Conservation (phyloP, 2,329 filamentous ascomycete genomes). For the Exophiala lecanii-corni region DNA sequence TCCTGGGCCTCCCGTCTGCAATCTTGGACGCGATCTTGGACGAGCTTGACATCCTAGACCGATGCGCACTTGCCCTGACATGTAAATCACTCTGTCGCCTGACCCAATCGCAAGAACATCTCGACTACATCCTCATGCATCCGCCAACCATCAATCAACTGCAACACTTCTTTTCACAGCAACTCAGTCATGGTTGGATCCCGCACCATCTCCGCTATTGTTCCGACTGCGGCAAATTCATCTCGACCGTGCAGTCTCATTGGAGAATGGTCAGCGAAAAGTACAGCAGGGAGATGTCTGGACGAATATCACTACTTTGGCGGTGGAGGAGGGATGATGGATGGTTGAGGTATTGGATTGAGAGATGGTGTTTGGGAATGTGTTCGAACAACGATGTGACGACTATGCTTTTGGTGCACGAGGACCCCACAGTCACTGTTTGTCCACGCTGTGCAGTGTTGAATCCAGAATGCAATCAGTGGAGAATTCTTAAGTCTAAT, state of each 20-base stretch:
- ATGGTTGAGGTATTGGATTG: constrained; percentile 9
- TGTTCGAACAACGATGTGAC: background rate
- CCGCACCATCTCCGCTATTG: constrained; percentile 3
- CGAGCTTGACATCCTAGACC: constrained; percentile 5
- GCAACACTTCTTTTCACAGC: constrained; percentile 5
- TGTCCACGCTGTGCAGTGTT: constrained; percentile 5
- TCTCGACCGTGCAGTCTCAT: background rate
- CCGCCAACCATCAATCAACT: constrained; percentile 1
- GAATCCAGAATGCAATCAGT: constrained; percentile 5
- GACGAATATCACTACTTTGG: constrained; percentile 2
- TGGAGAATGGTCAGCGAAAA: constrained; percentile 6
- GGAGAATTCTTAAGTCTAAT: constrained; percentile 2
- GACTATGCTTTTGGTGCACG: background rate
- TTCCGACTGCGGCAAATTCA: constrained; percentile 5
- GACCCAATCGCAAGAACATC: constrained; percentile 4
- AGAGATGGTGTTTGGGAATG: constrained; percentile 1
- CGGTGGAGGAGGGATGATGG: constrained; percentile 4
- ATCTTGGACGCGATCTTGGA: constrained; percentile 6
- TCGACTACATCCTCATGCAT: constrained; percentile 4
- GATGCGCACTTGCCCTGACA: constrained; percentile 1
- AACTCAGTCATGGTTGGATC: constrained; percentile 6
- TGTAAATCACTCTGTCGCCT: constrained; percentile 1
- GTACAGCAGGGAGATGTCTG: constrained; percentile 3
- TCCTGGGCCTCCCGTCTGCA: constrained; percentile 1
- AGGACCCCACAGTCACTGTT: background rate